Conservation (phyloP, 2,329 filamentous ascomycete genomes). For the Penicillium psychrosexuale region DNA sequence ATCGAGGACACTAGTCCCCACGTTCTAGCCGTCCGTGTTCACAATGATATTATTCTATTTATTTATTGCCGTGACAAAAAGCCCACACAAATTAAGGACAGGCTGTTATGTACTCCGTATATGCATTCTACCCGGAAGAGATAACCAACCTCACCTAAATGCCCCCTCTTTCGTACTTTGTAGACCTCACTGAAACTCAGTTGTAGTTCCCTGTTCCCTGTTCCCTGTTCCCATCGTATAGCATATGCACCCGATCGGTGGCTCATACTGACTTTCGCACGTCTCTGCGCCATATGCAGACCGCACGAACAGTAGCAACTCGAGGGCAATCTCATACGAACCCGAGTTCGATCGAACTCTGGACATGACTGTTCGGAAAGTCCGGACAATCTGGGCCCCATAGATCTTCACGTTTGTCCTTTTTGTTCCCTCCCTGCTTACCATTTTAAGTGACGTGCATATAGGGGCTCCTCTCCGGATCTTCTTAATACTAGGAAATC, state of each 20-base stretch:
- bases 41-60: not conserved
- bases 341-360: slow-evolving; percentile 12
- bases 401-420: slow-evolving; percentile 11
- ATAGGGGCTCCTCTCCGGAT: slow-evolving; percentile 8
- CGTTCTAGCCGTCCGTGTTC: slow-evolving; percentile 12
- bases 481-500: slow-evolving; percentile 7
- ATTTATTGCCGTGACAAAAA: not conserved
- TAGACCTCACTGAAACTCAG: not conserved
- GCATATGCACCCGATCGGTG: slow-evolving; percentile 11
- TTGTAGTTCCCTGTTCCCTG: not conserved
- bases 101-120: not conserved
- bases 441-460: slow-evolving; percentile 20
- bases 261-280: slow-evolving; percentile 7
- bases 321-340: slow-evolving; percentile 17
- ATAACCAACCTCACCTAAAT: not conserved
- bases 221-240: not conserved
- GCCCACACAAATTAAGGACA: not conserved
- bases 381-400: slow-evolving; percentile 14
- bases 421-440: slow-evolving; percentile 9
- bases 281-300: slow-evolving; percentile 20
- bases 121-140: slow-evolving; percentile 1
- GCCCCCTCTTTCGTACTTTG: not conserved
- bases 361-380: slow-evolving; percentile 7
- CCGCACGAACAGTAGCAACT: slow-evolving; percentile 15
- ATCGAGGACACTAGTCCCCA: slow-evolving; percentile 13